Evolutionary conservation across 169 alveolate species (phyloP).

Genomic region (Eimeria acervulina): DNA sequence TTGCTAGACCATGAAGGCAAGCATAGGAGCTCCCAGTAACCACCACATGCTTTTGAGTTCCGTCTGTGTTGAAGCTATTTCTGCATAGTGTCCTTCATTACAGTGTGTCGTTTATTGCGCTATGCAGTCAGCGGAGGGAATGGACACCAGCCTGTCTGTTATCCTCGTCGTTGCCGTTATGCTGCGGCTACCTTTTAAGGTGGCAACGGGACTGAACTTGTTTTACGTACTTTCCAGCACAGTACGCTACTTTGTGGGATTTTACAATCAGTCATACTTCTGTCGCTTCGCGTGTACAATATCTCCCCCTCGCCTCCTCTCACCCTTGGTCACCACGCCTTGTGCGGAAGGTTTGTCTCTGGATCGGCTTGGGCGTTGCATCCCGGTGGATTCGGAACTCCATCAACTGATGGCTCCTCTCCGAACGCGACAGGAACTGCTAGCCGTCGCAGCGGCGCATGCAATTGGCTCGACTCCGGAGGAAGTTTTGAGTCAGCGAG

Average conservation of each 20-base stretch:
- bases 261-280: slow-evolving; percentile 69
- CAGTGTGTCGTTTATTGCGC: neutral
- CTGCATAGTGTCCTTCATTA: neutral
- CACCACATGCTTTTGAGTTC: neutral
- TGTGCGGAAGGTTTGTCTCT: slow-evolving; percentile 53
- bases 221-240: slow-evolving; percentile 23
- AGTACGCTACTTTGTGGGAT: slow-evolving; percentile 71
- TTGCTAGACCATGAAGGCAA: neutral
- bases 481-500: slow-evolving; percentile 62
- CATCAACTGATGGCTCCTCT: slow-evolving; percentile 62
- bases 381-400: slow-evolving; percentile 6
- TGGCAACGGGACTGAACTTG: slow-evolving; percentile 62
- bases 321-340: neutral
- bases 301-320: slow-evolving; percentile 54
- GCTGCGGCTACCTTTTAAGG: slow-evolving; percentile 71
- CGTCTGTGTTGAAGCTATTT: neutral
- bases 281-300: slow-evolving; percentile 67
- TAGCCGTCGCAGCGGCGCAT: slow-evolving; percentile 54
- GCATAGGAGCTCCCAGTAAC: neutral
- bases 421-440: slow-evolving; percentile 39
- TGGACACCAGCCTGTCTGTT: slow-evolving; percentile 49
- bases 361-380: slow-evolving; percentile 39
- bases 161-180: slow-evolving; percentile 69
- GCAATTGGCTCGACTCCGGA: slow-evolving; percentile 46
- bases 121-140: slow-evolving; percentile 67